phyloP scores from a whole-genome alignment of 2,329 filamentous ascomycete genomes.

The Fusarium buharicum region DNA sequence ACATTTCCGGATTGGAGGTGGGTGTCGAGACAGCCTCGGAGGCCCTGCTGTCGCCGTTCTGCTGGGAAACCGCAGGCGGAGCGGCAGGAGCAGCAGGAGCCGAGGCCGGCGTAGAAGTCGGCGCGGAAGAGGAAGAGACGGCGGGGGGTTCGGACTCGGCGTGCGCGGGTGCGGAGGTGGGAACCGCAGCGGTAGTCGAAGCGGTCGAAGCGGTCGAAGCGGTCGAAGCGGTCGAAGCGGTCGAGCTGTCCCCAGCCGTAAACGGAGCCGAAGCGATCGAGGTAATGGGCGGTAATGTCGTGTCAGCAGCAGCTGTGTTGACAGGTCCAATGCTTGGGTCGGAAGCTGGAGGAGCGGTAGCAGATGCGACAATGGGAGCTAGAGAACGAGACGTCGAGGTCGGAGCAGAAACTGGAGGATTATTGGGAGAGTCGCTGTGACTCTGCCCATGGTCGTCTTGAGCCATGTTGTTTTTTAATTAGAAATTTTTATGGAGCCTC shows the following conservation, averaged over 20 bases:
- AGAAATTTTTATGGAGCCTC: slow-evolving; percentile 53
- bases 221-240: slow-evolving; percentile 38
- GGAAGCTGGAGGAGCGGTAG: slow-evolving; percentile 36
- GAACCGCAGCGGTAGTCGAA: slow-evolving; percentile 32
- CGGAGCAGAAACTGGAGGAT: slow-evolving; percentile 41
- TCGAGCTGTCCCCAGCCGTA: slow-evolving; percentile 27
- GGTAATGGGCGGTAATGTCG: slow-evolving; percentile 30
- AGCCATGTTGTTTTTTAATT: slow-evolving; percentile 51
- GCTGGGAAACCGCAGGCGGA: slow-evolving; percentile 38
- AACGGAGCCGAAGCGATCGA: slow-evolving; percentile 34
- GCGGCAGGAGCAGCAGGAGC: slow-evolving; percentile 34
- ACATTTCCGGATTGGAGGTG: slow-evolving; percentile 47
- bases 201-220: no score
- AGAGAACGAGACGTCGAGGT: slow-evolving; percentile 42
- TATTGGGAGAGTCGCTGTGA: slow-evolving; percentile 46
- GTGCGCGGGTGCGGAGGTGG: slow-evolving; percentile 28
- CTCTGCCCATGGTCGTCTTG: slow-evolving; percentile 48
- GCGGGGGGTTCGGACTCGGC: slow-evolving; percentile 31
- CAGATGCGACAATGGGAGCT: slow-evolving; percentile 40
- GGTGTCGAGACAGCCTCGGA: slow-evolving; percentile 42
- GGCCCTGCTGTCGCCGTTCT: slow-evolving; percentile 49
- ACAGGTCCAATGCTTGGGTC: slow-evolving; percentile 20
- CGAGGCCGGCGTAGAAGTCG: slow-evolving; percentile 30
- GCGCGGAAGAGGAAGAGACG: slow-evolving; percentile 20
- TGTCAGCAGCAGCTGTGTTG: slow-evolving; percentile 31